Evolutionary conservation across 2,329 filamentous ascomycete genomes (phyloP), one percentile per base, ranked within the genome.

Genomic region (Colletotrichum paranaense): DNA sequence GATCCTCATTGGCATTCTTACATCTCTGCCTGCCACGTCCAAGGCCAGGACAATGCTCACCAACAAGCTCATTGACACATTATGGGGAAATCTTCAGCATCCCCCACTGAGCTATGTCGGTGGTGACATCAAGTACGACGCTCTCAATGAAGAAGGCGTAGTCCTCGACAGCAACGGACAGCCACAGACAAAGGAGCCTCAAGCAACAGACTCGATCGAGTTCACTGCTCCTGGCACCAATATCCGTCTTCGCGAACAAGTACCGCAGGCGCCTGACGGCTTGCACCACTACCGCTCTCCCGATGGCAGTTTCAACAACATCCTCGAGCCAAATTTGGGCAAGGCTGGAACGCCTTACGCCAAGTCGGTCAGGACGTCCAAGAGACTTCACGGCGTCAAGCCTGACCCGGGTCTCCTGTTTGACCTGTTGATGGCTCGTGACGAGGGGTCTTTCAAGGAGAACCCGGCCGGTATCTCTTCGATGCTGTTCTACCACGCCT

Each of bases 391-490:
- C 1, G 89, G 88, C 22, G 86, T 88, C 32, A 86, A 90, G 64
- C 92, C 92, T 1, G 92, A 94, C 62, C 87, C 92, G 0, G 90
- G 89, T 22, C 83, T 92, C 16, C 83, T 94, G 19, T 93, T 91
- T 65, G 91, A 93, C 77, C 85, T 87, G 4, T 81, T 93, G 67
- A 91, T 93, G 88, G 88, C 78, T 73, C 88, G 92, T 30, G 83
- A 84, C 49, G 83, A 85, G 38, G 69, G 76, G 0, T 78, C 76
- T n/a, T 89, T 90, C 74, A 87, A 90, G 74, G 85, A 90, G 67
- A 93, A 94, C 79, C 91, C 92, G 0, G 92, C 92, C 63, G 88
- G 90, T n/a, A 91, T 95, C 53, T 95, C 92, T 0, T 92, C 91
- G 76, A 90, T 94, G 83, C 84, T 95, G 19, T 94, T 94, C 80